These are phyloP conservation scores for Penicillium waksmanii DNA, from an alignment of 495 filamentous ascomycete genomes.

Conservation along the genomic window DNA sequence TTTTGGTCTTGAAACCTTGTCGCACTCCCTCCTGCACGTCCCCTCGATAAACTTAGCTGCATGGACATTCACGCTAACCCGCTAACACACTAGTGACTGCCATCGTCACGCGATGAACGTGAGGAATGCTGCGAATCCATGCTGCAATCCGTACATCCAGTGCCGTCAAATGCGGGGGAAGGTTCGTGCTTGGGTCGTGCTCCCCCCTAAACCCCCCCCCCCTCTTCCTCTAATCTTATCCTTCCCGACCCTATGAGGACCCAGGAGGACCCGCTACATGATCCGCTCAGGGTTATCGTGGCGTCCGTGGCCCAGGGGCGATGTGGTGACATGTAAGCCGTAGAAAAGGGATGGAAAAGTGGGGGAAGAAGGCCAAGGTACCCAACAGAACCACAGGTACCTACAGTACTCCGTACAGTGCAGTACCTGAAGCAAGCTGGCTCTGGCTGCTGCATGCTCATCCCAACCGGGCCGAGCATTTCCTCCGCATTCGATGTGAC, in stretches of 20 bases:
- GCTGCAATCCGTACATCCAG: background rate
- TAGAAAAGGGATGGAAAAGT: background rate
- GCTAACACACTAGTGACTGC: no score
- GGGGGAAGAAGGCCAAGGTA: constrained; percentile 1
- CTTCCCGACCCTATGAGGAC: background rate
- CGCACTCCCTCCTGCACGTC: constrained; percentile 9
- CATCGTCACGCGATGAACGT: constrained; percentile 15
- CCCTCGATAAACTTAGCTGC: constrained; percentile 8
- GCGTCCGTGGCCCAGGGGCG: constrained; percentile 3
- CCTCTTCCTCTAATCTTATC: constrained; percentile 7
- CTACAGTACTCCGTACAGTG: no score
- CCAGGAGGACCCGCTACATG: constrained; percentile 1
- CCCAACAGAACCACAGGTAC: constrained; percentile 4
- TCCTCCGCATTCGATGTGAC: background rate
- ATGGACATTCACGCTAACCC: background rate
- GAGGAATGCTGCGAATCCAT: constrained; percentile 10
- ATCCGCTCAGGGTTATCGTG: constrained; percentile 10
- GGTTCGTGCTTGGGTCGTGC: constrained; percentile 4
- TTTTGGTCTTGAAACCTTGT: background rate
- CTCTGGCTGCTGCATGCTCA: background rate
- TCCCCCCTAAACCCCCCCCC: no score
- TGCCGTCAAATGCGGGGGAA: constrained; percentile 20
- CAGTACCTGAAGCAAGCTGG: background rate
- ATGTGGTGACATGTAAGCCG: background rate
- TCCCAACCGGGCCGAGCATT: background rate